Conservation (phyloP, 2,329 filamentous ascomycete genomes). For the Sphaerulina populicola region DNA sequence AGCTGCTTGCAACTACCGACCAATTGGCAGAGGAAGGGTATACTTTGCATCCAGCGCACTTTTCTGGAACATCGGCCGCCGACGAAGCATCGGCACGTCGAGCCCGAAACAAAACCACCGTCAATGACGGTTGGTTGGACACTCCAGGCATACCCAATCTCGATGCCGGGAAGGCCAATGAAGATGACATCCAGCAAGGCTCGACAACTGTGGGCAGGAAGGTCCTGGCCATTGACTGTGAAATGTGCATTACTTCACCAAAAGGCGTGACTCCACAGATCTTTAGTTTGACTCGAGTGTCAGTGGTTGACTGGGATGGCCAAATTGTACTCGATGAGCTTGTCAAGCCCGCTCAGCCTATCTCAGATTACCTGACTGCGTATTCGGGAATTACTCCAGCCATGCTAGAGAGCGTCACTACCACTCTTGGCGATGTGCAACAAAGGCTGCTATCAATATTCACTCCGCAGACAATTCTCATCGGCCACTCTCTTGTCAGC, state of each 20-base stretch:
- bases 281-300: slow-evolving; percentile 81
- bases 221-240: slow-evolving; percentile 80
- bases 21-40: slow-evolving; percentile 80
- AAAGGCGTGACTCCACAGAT: slow-evolving; percentile 47
- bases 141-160: slow-evolving; percentile 56
- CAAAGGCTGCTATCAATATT: slow-evolving; percentile 61
- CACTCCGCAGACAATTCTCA: slow-evolving; percentile 61
- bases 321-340: slow-evolving; percentile 76
- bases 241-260: slow-evolving; percentile 83
- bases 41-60: slow-evolving; percentile 68
- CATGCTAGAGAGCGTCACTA: slow-evolving; percentile 75
- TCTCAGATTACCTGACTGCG: slow-evolving; percentile 83
- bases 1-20: slow-evolving; percentile 62
- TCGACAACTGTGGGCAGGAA: slow-evolving; percentile 75
- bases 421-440: slow-evolving; percentile 76
- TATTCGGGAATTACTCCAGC: slow-evolving; percentile 80
- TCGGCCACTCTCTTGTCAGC: slow-evolving; percentile 75
- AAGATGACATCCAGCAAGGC: slow-evolving; percentile 65
- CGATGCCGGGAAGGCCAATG: slow-evolving; percentile 59
- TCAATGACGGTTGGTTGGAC: slow-evolving; percentile 69
- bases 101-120: slow-evolving; percentile 41
- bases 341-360: slow-evolving; percentile 80
- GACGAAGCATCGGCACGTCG: slow-evolving; percentile 36
- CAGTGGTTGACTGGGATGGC: slow-evolving; percentile 78
- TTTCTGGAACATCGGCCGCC: slow-evolving; percentile 32